A percentile compares a stretch with the other conserved stretches of the same genome.
Evolutionary conservation across 2,329 filamentous ascomycete species (phyloP).

Genomic region (Geosmithia flava): DNA sequence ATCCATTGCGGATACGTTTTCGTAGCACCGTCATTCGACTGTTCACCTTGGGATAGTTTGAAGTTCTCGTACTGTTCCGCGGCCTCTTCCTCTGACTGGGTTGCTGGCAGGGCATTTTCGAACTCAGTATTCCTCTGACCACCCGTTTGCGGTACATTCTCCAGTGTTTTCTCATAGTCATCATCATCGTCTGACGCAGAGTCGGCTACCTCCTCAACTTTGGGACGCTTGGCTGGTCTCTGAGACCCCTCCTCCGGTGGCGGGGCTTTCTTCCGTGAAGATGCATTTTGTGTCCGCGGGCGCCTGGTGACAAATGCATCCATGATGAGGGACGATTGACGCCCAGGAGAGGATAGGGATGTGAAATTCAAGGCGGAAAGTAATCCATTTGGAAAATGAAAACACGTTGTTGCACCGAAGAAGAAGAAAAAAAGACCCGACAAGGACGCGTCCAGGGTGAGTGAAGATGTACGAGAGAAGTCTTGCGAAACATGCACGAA

Average conservation of each 20-base stretch:
- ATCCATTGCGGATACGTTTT: slow-evolving; percentile 43
- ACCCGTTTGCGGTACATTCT: background rate
- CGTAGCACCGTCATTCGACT: slow-evolving; percentile 23
- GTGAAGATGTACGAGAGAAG: background rate
- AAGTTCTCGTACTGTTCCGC: slow-evolving; percentile 70
- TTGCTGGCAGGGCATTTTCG: slow-evolving; percentile 50
- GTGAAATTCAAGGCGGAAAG: background rate
- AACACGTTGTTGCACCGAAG: background rate
- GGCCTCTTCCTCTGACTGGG: slow-evolving; percentile 56
- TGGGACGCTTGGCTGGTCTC: slow-evolving; percentile 17
- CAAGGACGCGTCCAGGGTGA: background rate
- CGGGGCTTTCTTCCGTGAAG: slow-evolving; percentile 5
- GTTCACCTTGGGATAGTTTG: slow-evolving; percentile 37
- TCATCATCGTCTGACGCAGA: slow-evolving; percentile 11
- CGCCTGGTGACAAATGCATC: slow-evolving; percentile 23
- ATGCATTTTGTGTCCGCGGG: slow-evolving; percentile 8
- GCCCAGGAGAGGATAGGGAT: background rate
- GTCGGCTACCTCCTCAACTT: slow-evolving; percentile 7
- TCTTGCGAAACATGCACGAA: slow-evolving; percentile 15
- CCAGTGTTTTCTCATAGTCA: slow-evolving; percentile 5
- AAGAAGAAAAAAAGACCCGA: slow-evolving; percentile 1
- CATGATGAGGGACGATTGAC: slow-evolving; percentile 11
- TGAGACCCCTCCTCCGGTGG: background rate
- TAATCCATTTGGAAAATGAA: background rate
- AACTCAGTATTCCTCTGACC: slow-evolving; percentile 11